These are phyloP conservation scores for Rhizophagus clarus DNA, from an alignment of 192 early-diverging fungal genomes.

Conservation along the genomic window DNA sequence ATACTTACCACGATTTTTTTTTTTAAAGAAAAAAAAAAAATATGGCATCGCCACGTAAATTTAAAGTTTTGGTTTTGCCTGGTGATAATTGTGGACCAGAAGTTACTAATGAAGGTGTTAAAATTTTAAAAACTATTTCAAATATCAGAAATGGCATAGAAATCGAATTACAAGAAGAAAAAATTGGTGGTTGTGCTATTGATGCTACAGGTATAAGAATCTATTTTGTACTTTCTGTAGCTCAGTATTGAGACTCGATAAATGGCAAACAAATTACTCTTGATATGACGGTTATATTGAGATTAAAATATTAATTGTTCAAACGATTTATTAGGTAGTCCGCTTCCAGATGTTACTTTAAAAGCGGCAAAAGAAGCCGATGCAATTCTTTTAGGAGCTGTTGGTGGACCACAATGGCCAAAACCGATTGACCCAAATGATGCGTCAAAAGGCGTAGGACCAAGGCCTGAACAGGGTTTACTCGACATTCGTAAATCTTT, in stretches of 20 bases:
- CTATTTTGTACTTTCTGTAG: not conserved
- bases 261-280: no score
- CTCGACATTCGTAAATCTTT: slow-evolving; percentile 90
- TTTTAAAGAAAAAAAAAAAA: not conserved
- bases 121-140: slow-evolving; percentile 81
- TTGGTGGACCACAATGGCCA: slow-evolving; percentile 97
- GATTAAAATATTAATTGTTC: no score
- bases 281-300: no score
- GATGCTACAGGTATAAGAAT: slow-evolving; percentile 72
- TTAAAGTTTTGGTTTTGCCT: slow-evolving; percentile 67
- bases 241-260: no score
- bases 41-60: slow-evolving; percentile 8
- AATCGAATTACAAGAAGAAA: slow-evolving; percentile 75
- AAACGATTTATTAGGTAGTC: slow-evolving; percentile 40
- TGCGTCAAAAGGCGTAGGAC: slow-evolving; percentile 68
- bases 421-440: slow-evolving; percentile 64
- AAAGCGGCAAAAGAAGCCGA: slow-evolving; percentile 78
- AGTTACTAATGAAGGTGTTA: slow-evolving; percentile 87
- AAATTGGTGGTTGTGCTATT: slow-evolving; percentile 92
- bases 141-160: slow-evolving; percentile 61
- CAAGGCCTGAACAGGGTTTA: slow-evolving; percentile 93
- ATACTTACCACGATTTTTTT: not conserved
- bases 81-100: slow-evolving; percentile 98
- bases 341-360: slow-evolving; percentile 84
- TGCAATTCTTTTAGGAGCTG: slow-evolving; percentile 96